A percentile compares a stretch with the other conserved stretches of the same genome.
Conservation (phyloP, 2,329 filamentous ascomycete species). For the Stagonosporopsis vannaccii region DNA sequence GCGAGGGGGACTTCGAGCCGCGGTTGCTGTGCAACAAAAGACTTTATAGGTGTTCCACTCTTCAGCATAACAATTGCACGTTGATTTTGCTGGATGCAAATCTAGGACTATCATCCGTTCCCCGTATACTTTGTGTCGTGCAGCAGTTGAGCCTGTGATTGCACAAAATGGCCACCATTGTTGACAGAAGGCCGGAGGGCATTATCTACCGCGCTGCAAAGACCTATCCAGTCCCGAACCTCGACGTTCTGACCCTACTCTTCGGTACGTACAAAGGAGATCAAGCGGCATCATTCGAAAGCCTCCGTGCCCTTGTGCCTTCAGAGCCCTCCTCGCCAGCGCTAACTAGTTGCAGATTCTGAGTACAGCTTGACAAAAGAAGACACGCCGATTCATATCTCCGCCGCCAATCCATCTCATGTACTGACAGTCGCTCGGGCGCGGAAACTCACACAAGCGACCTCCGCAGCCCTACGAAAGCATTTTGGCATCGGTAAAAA, state of each 20-base stretch:
- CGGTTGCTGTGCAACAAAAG: background rate
- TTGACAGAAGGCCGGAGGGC: constrained; percentile 41
- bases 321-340: background rate
- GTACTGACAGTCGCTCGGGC: constrained; percentile 62
- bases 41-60: background rate
- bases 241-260: constrained; percentile 53
- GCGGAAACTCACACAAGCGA: constrained; percentile 58
- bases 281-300: background rate
- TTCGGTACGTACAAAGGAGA: constrained; percentile 42
- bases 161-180: constrained; percentile 39
- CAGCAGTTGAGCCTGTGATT: background rate
- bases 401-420: constrained; percentile 64
- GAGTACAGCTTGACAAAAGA: constrained; percentile 50
- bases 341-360: constrained; percentile 26
- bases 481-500: constrained; percentile 60
- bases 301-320: background rate
- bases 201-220: constrained; percentile 43
- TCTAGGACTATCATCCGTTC: background rate
- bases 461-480: constrained; percentile 64
- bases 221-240: constrained; percentile 44
- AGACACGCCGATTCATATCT: constrained; percentile 63
- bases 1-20: background rate
- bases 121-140: background rate
- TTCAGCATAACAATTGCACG: background rate
- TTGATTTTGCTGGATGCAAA: background rate